Conservation (phyloP, 192 early-diverging fungal species). For the Entomortierella chlamydospora region DNA sequence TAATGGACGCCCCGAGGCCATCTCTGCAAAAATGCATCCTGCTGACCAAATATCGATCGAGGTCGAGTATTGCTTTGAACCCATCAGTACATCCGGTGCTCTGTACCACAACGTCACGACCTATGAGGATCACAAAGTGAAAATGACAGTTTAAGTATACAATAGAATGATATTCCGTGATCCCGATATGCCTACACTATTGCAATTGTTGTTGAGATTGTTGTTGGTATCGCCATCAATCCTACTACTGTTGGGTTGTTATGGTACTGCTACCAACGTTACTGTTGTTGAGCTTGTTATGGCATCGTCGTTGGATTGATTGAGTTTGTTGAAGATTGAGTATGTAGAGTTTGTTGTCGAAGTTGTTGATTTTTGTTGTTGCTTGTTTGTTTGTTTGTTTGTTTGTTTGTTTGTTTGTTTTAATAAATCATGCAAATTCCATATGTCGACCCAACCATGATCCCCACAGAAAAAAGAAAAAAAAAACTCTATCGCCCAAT, state of each 20-base stretch:
- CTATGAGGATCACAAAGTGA: constrained; percentile 25
- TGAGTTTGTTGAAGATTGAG: no score
- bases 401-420: not conserved
- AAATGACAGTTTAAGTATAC: not conserved
- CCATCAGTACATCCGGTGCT: constrained; percentile 90
- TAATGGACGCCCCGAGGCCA: constrained; percentile 88
- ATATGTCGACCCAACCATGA: not conserved
- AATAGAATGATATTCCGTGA: not conserved
- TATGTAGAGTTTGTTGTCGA: no score
- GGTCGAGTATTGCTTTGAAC: constrained; percentile 87
- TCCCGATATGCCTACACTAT: no score
- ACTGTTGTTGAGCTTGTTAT: no score
- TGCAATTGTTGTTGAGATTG: not conserved
- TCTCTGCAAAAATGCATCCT: constrained; percentile 92
- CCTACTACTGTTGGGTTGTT: not conserved
- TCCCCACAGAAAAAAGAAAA: constrained; percentile 12
- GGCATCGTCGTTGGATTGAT: no score
- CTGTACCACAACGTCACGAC: constrained; percentile 91
- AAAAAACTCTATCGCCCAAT: constrained; percentile 1
- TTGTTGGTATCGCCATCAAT: no score
- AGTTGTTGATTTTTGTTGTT: no score
- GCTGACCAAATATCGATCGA: constrained; percentile 91
- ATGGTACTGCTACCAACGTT: not conserved
- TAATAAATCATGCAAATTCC: constrained; percentile 30
- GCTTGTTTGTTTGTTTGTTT: not conserved